A percentile compares a stretch with the other conserved stretches of the same genome.
Evolutionary conservation across 2,329 filamentous ascomycete genomes (phyloP).

Genomic region (Colletotrichum higginsianum): DNA sequence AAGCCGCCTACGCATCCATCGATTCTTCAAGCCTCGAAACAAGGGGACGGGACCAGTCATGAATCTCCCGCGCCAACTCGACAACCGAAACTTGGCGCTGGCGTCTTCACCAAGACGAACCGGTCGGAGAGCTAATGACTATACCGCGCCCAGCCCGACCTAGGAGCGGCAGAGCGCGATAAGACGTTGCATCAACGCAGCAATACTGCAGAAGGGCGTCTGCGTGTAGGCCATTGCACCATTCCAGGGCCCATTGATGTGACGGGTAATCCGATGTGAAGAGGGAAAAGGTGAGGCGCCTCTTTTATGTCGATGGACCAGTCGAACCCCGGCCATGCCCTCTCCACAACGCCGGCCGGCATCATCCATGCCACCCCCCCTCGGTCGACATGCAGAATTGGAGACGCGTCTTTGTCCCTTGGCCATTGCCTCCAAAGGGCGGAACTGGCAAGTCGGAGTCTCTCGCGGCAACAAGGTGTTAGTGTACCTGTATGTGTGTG

Average conservation of each 20-base stretch:
- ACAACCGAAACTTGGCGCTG: background rate
- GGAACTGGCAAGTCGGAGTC: constrained; percentile 2
- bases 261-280: constrained; percentile 13
- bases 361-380: constrained; percentile 16
- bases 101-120: background rate
- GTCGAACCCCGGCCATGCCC: constrained; percentile 2
- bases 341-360: constrained; percentile 4
- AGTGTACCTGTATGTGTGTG: background rate
- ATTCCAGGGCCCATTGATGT: constrained; percentile 35
- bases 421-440: background rate
- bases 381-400: constrained; percentile 16
- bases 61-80: background rate
- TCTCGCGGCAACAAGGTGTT: background rate
- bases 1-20: background rate
- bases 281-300: constrained; percentile 5
- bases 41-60: background rate
- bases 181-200: background rate
- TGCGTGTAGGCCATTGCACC: constrained; percentile 26
- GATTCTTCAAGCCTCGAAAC: background rate
- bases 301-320: background rate
- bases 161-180: background rate
- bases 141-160: constrained; percentile 2
- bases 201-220: background rate
- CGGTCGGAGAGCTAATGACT: background rate
- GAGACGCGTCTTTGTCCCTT: constrained; percentile 1